phyloP scores from a whole-genome alignment of 1,284 basidiomycete species.

The Marasmius tenuissimus region DNA sequence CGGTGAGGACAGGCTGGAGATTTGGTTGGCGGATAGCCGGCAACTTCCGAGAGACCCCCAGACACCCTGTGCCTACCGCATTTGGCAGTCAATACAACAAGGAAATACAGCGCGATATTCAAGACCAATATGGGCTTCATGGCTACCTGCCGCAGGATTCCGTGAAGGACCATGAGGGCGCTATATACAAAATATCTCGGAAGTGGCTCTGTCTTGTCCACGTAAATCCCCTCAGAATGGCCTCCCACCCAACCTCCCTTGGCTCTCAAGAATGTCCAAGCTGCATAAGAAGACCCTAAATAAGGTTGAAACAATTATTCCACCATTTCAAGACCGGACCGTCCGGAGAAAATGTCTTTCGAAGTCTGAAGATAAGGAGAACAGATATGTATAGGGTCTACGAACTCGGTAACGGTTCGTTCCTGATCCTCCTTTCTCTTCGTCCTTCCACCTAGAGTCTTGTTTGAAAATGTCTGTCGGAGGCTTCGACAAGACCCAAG shows the following conservation, averaged over 20 bases:
- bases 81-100: neutral
- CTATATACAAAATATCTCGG: no score
- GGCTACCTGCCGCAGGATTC: no score
- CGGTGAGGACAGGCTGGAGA: neutral
- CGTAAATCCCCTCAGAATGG: no score
- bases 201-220: no score
- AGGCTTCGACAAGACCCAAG: neutral
- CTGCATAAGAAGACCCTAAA: neutral
- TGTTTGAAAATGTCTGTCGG: neutral
- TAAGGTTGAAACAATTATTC: neutral
- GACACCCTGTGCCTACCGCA: neutral
- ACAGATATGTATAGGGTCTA: neutral
- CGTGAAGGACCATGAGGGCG: no score
- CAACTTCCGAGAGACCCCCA: neutral
- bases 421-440: neutral
- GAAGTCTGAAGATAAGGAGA: neutral
- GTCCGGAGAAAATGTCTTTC: neutral
- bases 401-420: neutral
- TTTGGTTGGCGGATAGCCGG: neutral
- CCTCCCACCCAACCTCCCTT: no score
- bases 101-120: no score
- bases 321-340: neutral
- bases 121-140: no score
- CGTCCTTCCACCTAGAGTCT: neutral
- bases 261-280: neutral